phyloP scores from a whole-genome alignment of 345 rosid genomes.

The Iberis pinnata region DNA sequence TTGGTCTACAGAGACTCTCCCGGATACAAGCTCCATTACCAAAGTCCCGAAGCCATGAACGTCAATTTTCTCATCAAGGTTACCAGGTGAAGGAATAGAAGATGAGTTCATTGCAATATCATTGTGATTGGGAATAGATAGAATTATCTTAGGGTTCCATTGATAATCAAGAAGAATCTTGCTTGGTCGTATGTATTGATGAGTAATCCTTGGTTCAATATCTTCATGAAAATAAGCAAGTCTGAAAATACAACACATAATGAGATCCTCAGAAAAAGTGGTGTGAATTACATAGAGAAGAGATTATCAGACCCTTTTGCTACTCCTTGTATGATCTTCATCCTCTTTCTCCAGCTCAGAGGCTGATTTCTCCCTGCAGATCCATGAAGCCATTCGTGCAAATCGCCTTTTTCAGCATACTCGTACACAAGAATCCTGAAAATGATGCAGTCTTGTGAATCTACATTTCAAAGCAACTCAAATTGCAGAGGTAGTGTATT shows the following conservation, averaged over 20 bases:
- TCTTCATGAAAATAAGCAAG: slow-evolving; percentile 74
- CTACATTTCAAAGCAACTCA: background rate
- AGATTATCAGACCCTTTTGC: slow-evolving; percentile 54
- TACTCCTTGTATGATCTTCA: slow-evolving; percentile 59
- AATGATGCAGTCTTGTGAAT: slow-evolving; percentile 5
- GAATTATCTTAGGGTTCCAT: slow-evolving; percentile 67
- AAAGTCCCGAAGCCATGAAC: slow-evolving; percentile 65
- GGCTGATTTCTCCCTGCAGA: slow-evolving; percentile 36
- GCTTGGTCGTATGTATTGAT: slow-evolving; percentile 50
- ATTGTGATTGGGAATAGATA: slow-evolving; percentile 20
- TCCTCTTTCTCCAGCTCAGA: slow-evolving; percentile 48
- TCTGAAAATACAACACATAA: slow-evolving; percentile 33
- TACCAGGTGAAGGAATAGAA: slow-evolving; percentile 13
- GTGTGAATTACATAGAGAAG: background rate
- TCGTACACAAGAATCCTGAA: slow-evolving; percentile 63
- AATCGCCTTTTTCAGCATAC: slow-evolving; percentile 59
- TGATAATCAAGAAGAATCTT: slow-evolving; percentile 64
- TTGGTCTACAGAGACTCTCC: slow-evolving; percentile 46
- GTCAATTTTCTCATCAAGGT: slow-evolving; percentile 38
- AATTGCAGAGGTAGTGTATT: too few relatives aligned
- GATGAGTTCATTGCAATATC: slow-evolving; percentile 10
- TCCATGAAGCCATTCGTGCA: slow-evolving; percentile 73
- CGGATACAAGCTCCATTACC: slow-evolving; percentile 66
- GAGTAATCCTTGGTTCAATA: slow-evolving; percentile 50
- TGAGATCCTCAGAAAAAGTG: background rate